Conservation (phyloP, 345 rosid genomes). For the Aquilaria malaccensis region DNA sequence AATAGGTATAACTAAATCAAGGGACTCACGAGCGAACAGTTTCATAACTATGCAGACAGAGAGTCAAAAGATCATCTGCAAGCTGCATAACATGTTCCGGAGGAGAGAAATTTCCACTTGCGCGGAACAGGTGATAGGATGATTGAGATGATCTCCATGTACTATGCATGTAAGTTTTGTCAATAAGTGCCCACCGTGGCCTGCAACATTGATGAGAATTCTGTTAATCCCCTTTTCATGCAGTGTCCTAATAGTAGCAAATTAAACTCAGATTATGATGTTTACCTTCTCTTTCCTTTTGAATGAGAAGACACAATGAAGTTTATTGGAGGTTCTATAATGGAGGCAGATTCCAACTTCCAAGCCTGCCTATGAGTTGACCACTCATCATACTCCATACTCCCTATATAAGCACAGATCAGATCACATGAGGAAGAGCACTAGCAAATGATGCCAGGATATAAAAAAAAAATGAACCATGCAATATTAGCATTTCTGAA, state of each 20-base stretch:
- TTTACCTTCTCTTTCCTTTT: slow-evolving; percentile 85
- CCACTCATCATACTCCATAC: slow-evolving; percentile 96
- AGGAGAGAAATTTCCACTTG: slow-evolving; percentile 66
- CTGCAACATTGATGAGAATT: slow-evolving; percentile 29
- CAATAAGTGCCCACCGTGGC: slow-evolving; percentile 98
- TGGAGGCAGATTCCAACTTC: slow-evolving; percentile 97
- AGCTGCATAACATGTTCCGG: slow-evolving; percentile 59
- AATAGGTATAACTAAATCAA: slow-evolving; percentile 7
- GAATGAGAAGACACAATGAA: slow-evolving; percentile 78
- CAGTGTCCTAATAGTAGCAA: slow-evolving; percentile 10
- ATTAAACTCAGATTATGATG: slow-evolving; percentile 5
- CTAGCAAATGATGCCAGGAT: slow-evolving; percentile 3
- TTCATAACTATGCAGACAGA: slow-evolving; percentile 88
- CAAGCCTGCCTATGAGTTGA: slow-evolving; percentile 96
- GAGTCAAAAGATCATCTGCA: slow-evolving; percentile 82
- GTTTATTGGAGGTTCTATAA: slow-evolving; percentile 90
- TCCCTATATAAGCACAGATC: slow-evolving; percentile 41
- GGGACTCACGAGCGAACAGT: slow-evolving; percentile 87
- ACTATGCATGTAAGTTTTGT: slow-evolving; percentile 91
- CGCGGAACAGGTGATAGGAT: slow-evolving; percentile 80
- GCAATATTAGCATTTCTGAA: neutral
- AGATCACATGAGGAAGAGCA: neutral
- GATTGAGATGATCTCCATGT: slow-evolving; percentile 98
- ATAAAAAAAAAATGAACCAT: slow-evolving; percentile 7
- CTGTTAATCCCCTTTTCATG: slow-evolving; percentile 1